Conservation (phyloP, 345 rosid genomes). For the Theobroma cacao region DNA sequence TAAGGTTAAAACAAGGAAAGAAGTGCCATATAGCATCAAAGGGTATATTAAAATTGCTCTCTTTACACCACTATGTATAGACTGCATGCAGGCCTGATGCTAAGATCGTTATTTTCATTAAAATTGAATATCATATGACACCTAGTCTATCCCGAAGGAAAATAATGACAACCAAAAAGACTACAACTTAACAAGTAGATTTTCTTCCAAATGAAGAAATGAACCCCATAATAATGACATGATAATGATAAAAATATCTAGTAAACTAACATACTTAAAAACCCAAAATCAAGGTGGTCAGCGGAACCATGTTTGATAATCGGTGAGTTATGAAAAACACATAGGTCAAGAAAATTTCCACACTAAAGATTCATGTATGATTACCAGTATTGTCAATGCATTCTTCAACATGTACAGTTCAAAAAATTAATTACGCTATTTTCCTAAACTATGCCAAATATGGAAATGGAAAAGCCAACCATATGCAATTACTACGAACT, state of each 20-base stretch:
- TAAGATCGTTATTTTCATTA: neutral
- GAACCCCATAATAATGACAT: neutral
- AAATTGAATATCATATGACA: neutral
- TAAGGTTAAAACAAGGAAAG: conserved; percentile 1
- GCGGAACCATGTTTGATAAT: neutral
- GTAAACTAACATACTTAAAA: neutral
- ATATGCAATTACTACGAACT: neutral
- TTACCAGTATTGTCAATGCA: neutral
- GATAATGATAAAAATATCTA: neutral
- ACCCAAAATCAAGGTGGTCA: neutral
- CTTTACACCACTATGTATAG: neutral
- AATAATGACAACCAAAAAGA: neutral
- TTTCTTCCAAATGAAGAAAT: neutral
- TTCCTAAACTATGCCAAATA: neutral
- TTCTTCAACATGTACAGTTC: neutral
- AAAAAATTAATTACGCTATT: neutral
- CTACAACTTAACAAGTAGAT: neutral
- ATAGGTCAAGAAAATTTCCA: neutral
- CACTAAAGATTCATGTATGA: neutral
- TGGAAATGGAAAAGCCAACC: neutral
- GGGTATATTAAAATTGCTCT: neutral
- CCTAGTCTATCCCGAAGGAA: neutral
- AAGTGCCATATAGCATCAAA: neutral
- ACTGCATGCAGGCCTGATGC: neutral
- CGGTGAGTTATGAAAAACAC: neutral